These are phyloP conservation scores for Xylariaceae sp. DNA, from an alignment of 2,329 filamentous ascomycete genomes.

Conservation along the genomic window DNA sequence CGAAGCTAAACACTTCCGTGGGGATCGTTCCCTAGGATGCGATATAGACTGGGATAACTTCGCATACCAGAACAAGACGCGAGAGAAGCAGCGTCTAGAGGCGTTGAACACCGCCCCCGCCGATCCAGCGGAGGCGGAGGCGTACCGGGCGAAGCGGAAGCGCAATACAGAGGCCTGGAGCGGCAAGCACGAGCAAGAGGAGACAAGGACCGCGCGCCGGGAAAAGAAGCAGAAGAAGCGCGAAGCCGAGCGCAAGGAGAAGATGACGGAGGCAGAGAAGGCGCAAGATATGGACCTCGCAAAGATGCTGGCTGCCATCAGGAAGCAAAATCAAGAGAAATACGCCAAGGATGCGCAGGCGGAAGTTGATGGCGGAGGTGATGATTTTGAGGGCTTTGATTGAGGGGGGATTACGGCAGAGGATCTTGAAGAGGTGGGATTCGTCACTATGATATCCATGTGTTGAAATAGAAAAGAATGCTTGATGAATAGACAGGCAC, in stretches of 20 bases:
- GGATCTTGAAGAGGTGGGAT: not conserved
- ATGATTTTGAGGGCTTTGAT: slow-evolving; percentile 67
- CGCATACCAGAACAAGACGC: slow-evolving; percentile 73
- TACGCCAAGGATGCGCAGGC: slow-evolving; percentile 40
- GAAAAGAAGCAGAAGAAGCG: slow-evolving; percentile 70
- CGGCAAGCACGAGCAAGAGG: slow-evolving; percentile 70
- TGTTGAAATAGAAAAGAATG: too few species aligned
- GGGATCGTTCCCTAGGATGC: slow-evolving; percentile 68
- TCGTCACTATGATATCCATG: too few species aligned
- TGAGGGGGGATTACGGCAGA: slow-evolving; percentile 25
- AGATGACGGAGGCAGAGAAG: slow-evolving; percentile 75
- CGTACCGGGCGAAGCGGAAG: slow-evolving; percentile 60
- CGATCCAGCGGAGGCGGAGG: slow-evolving; percentile 39
- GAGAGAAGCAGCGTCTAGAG: slow-evolving; percentile 69
- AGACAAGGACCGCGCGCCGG: slow-evolving; percentile 64
- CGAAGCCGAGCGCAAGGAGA: slow-evolving; percentile 67
- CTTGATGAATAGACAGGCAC: too few species aligned
- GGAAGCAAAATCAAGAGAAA: slow-evolving; percentile 60
- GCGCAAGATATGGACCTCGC: slow-evolving; percentile 68
- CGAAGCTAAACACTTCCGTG: slow-evolving; percentile 77
- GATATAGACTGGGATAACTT: slow-evolving; percentile 72
- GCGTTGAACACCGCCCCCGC: slow-evolving; percentile 53
- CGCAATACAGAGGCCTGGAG: slow-evolving; percentile 76
- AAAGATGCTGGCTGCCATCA: slow-evolving; percentile 68
- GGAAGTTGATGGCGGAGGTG: slow-evolving; percentile 43